These are phyloP conservation scores for Fraxinus anomala DNA, from an alignment of 257 asterid species.

Conservation along the genomic window DNA sequence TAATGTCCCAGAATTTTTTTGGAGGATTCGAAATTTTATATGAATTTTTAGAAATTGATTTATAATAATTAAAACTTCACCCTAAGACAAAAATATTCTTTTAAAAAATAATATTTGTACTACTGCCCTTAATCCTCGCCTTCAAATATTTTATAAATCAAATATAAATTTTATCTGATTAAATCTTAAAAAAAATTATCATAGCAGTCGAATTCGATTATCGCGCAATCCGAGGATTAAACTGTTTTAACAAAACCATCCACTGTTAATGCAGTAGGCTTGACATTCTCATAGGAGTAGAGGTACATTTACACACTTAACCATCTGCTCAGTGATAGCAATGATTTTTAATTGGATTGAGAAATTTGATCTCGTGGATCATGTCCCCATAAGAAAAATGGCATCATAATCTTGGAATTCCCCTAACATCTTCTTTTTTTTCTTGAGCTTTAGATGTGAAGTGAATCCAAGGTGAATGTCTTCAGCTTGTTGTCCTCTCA, in stretches of 20 bases:
- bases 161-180: no score
- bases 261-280: not conserved
- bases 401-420: slow-evolving; percentile 25
- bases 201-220: not conserved
- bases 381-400: slow-evolving; percentile 31
- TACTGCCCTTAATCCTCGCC: no score
- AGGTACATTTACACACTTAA: slow-evolving; percentile 10
- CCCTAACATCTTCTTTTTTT: slow-evolving; percentile 24
- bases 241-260: not conserved
- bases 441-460: not conserved
- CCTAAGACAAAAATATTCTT: no score
- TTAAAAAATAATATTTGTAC: no score
- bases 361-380: slow-evolving; percentile 8
- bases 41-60: no score
- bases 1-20: no score
- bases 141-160: no score
- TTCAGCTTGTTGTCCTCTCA: not conserved
- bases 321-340: not conserved
- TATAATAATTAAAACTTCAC: no score
- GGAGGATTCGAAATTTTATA: no score
- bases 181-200: not conserved
- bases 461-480: not conserved
- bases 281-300: not conserved
- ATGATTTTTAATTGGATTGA: slow-evolving; percentile 25
- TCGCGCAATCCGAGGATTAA: not conserved